Evolutionary conservation across 768 basidiomycete species (phyloP).

Genomic region (Dentipellis sp.): DNA sequence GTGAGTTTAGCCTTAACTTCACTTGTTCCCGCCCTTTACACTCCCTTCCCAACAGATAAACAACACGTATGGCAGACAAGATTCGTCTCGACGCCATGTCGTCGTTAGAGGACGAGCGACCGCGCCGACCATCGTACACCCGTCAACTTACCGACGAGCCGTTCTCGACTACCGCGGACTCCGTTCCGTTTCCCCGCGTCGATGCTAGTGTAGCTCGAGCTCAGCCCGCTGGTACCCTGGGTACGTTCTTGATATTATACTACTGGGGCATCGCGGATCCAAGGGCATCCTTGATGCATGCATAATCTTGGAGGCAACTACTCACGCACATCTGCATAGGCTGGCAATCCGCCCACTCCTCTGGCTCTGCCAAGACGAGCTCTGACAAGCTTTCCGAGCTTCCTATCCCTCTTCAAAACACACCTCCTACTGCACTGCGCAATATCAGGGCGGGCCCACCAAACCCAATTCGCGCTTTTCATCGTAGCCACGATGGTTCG

Average conservation of each 20-base stretch:
- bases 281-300: background rate
- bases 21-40: background rate
- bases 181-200: background rate
- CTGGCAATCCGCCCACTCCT: slow-evolving; percentile 5
- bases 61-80: background rate
- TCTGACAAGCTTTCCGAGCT: slow-evolving; percentile 38
- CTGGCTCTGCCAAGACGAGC: slow-evolving; percentile 25
- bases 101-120: background rate
- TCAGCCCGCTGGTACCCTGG: background rate
- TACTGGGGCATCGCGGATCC: too few species aligned
- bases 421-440: slow-evolving; percentile 24
- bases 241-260: too few species aligned
- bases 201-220: background rate
- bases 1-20: background rate
- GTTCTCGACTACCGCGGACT: background rate
- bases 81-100: background rate
- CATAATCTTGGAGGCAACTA: too few species aligned
- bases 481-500: slow-evolving; percentile 31
- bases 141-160: slow-evolving; percentile 3
- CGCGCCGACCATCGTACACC: background rate
- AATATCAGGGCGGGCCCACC: slow-evolving; percentile 10
- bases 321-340: background rate
- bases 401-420: slow-evolving; percentile 16
- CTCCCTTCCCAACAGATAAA: background rate
- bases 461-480: slow-evolving; percentile 22